These are phyloP conservation scores for Wickerhamiella pararugosa DNA, from an alignment of 1,139 yeast genomes.

Conservation along the genomic window DNA sequence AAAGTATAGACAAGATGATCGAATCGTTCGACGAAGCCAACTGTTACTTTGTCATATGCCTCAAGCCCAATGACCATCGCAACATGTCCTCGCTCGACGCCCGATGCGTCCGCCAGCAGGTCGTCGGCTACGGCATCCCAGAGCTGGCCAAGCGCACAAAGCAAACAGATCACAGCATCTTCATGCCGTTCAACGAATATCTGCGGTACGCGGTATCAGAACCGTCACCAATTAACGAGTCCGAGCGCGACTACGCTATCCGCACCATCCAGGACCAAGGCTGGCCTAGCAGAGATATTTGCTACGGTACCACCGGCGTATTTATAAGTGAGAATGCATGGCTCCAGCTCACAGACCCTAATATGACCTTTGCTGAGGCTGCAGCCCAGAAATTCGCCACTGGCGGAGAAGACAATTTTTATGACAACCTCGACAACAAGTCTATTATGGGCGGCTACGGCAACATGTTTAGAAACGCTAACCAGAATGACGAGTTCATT, in stretches of 20 bases:
- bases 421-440: conserved; percentile 23
- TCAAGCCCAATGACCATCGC: conserved; percentile 30
- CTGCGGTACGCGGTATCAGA: conserved; percentile 17
- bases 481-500: conserved; percentile 20
- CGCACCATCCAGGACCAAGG: conserved; percentile 21
- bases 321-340: conserved; percentile 29
- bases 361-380: conserved; percentile 22
- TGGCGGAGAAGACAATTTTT: conserved; percentile 19
- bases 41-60: conserved; percentile 28
- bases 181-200: conserved; percentile 28
- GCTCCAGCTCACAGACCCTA: conserved; percentile 29
- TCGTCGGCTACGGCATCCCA: conserved; percentile 29
- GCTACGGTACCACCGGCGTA: conserved; percentile 29
- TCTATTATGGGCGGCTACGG: conserved; percentile 26
- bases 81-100: conserved; percentile 28
- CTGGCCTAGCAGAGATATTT: conserved; percentile 28
- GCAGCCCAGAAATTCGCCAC: conserved; percentile 18
- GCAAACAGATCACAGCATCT: conserved; percentile 26
- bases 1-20: conserved; percentile 24
- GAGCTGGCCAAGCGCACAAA: conserved; percentile 28
- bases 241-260: conserved; percentile 25
- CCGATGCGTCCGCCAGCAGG: conserved; percentile 30
- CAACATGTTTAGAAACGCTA: conserved; percentile 23
- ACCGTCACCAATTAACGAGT: conserved; percentile 12
- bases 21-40: conserved; percentile 28